phyloP scores from a whole-genome alignment of 1,284 basidiomycete species.

The Sphaerobolus stellatus region DNA sequence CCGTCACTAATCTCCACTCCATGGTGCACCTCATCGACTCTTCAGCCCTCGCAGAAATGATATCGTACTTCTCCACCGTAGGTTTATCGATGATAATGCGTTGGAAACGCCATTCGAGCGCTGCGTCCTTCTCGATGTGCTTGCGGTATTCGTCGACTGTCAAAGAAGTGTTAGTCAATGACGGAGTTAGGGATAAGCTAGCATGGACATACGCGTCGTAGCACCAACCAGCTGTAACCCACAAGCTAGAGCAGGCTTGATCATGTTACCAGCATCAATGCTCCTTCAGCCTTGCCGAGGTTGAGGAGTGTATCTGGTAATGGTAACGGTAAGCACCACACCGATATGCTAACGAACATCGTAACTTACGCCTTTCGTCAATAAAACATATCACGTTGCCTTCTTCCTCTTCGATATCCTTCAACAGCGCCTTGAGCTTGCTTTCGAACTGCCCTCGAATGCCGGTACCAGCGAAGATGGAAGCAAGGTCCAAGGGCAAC shows the following conservation, averaged over 20 bases:
- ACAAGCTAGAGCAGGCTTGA: slow-evolving; percentile 83
- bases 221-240: slow-evolving; percentile 87
- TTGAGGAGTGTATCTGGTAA: slow-evolving; percentile 72
- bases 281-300: slow-evolving; percentile 91
- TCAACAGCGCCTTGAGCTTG: slow-evolving; percentile 84
- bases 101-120: slow-evolving; percentile 88
- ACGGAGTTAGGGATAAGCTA: not conserved
- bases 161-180: not conserved
- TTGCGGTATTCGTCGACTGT: slow-evolving; percentile 87
- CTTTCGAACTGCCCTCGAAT: slow-evolving; percentile 91
- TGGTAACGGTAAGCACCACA: slow-evolving; percentile 12
- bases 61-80: slow-evolving; percentile 79
- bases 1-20: slow-evolving; percentile 88
- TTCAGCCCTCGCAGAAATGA: slow-evolving; percentile 89
- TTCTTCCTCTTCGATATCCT: slow-evolving; percentile 84
- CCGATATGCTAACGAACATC: not conserved
- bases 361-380: slow-evolving; percentile 84
- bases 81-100: slow-evolving; percentile 88
- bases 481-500: slow-evolving; percentile 77
- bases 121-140: slow-evolving; percentile 90
- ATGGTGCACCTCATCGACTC: slow-evolving; percentile 79
- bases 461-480: slow-evolving; percentile 83
- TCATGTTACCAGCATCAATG: slow-evolving; percentile 90
- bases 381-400: slow-evolving; percentile 80
- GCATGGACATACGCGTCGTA: slow-evolving; percentile 65